Percentiles rank a stretch among this genome's conserved stretches.
phyloP scores from a whole-genome alignment of 768 basidiomycete genomes.

The Trametopsis cervina region DNA sequence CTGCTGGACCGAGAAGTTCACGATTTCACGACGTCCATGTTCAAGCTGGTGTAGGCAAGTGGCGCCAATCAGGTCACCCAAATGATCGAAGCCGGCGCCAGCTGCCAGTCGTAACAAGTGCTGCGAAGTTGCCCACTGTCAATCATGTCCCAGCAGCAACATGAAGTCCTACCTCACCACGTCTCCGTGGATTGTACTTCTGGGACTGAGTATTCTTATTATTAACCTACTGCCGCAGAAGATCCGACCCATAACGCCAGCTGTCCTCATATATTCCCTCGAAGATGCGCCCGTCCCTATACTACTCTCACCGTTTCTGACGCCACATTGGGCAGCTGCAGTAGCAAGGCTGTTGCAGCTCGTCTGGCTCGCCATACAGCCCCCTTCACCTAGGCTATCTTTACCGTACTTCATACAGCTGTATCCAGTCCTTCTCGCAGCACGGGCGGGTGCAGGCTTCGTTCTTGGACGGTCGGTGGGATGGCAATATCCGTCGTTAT shows the following conservation, averaged over 20 bases:
- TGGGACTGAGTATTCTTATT: not conserved
- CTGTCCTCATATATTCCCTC: constrained; percentile 3
- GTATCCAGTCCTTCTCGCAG: not conserved
- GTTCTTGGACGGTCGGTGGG: constrained; percentile 6
- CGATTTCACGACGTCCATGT: no score
- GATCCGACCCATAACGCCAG: constrained; percentile 2
- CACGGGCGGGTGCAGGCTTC: constrained; percentile 1
- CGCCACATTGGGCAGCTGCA: not conserved
- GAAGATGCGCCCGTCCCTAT: constrained; percentile 4
- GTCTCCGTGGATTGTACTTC: not conserved
- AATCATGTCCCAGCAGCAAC: no score
- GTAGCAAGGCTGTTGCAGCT: not conserved
- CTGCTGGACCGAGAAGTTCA: no score
- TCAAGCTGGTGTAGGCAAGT: no score
- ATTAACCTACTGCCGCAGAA: not conserved
- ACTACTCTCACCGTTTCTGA: constrained; percentile 7
- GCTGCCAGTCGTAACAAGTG: no score
- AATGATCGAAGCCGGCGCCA: no score
- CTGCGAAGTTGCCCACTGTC: no score
- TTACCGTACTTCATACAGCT: not conserved
- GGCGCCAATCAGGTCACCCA: no score
- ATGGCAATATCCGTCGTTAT: constrained; percentile 5
- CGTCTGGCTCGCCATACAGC: not conserved
- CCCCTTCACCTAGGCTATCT: not conserved
- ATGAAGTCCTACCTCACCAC: not conserved